These are phyloP conservation scores for Pugionium dolabratum DNA, from an alignment of 345 rosid genomes.

Conservation along the genomic window DNA sequence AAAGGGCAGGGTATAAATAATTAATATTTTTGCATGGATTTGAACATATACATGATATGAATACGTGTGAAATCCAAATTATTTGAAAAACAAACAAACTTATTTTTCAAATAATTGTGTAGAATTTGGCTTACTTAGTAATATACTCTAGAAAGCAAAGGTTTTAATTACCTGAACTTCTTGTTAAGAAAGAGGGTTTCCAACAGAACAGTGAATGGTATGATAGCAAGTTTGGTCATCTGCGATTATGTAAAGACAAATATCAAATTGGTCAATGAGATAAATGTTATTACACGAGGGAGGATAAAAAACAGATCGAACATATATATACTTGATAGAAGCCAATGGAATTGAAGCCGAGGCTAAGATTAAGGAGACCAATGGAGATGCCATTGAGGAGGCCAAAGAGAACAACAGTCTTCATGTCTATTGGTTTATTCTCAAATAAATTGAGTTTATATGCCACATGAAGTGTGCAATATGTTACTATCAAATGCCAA, in stretches of 20 bases:
- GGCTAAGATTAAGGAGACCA: conserved; percentile 91
- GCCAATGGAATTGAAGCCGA: conserved; percentile 96
- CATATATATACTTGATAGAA: conserved; percentile 76
- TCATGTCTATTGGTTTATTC: conserved; percentile 76
- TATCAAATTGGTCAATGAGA: conserved; percentile 7
- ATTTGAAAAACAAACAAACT: no score
- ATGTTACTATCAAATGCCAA: conserved; percentile 97
- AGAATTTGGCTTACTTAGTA: no score
- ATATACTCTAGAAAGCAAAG: no score
- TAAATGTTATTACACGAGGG: background rate
- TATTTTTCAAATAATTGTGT: no score
- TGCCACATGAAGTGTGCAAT: conserved; percentile 84
- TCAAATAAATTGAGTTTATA: conserved; percentile 79
- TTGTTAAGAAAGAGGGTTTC: conserved; percentile 91
- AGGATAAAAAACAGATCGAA: background rate
- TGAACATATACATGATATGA: no score
- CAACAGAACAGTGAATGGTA: conserved; percentile 91
- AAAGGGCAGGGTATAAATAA: no score
- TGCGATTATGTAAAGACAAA: conserved; percentile 39
- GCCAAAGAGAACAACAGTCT: conserved; percentile 90
- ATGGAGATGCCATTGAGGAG: conserved; percentile 94
- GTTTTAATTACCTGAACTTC: conserved; percentile 69
- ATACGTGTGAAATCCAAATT: no score
- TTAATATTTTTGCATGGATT: no score
- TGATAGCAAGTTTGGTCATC: conserved; percentile 99